Base-by-base conservation (phyloP, 192 early-diverging fungal genomes). In the Entrophospora sp. region DNA sequence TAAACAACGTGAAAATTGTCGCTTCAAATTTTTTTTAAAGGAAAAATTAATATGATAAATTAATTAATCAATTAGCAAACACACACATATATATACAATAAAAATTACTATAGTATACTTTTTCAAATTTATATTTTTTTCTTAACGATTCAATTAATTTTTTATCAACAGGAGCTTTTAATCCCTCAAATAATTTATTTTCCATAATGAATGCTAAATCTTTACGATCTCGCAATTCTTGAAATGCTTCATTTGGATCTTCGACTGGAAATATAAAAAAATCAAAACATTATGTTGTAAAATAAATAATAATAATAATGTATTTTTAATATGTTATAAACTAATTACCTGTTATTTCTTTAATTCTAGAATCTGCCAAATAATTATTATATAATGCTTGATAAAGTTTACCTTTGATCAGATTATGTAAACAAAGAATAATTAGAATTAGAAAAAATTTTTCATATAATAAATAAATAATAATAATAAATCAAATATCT, bases 241-340 rank as follows among this genome's bases (percentile, higher is more conserved):
- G 79, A 69, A 96, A 98, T 0, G 77, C 82, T 55, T 96, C 93
- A 69, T 91, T 95, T 4, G 94, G 93, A 70, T 96, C 93, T 72
- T 98, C 95, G 10, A 98, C 95, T 71, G 80, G 49, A 73, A 55
- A 34, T 43, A 20, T 16, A 46, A 52, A 53, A 38, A 12, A 3
- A 27, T 58, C 59, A 61, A 35, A 32, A 72, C 5, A 58, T 46
- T 22, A 48, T 24, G 34, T 7, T 51, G 22, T 24, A 53, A 43
- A 30, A 24, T 51, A 68, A 51, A 67, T 60, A 42, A 28, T 25
- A 43, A 58, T n/a, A 61, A 25, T 46, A 24, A 36, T 36, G 13
- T 24, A 35, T 27, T 6, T 45, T 65, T 55, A 34, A 46, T 48
- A 55, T 52, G 13, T 38, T 67, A 31, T 71, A 5, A 56, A 12